Conservation (phyloP, 495 filamentous ascomycete species). For the Penicillium chermesinum region DNA sequence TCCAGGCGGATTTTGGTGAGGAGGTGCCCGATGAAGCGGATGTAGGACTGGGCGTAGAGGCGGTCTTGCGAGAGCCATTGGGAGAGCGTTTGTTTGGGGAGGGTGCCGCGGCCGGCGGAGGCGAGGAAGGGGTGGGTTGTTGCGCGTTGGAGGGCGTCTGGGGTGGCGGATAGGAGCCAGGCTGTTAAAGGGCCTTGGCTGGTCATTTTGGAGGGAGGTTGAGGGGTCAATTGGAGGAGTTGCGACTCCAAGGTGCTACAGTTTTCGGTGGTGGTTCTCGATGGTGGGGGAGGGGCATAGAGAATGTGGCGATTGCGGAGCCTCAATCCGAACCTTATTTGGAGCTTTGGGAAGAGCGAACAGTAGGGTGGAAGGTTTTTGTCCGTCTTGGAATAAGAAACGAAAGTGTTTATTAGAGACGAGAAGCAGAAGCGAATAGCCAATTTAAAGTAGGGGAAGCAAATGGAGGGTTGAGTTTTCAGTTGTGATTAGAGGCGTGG, state of each 20-base stretch:
- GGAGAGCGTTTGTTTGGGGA: conserved; percentile 51
- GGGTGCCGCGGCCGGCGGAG: conserved; percentile 57
- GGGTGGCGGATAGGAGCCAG: conserved; percentile 26
- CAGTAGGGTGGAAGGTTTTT: no score
- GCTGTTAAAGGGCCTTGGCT: conserved; percentile 26
- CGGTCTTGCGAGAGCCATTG: conserved; percentile 74
- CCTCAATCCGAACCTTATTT: not conserved
- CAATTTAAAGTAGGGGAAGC: no score
- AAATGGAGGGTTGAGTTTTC: no score
- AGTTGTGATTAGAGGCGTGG: no score
- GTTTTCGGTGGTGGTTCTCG: not conserved
- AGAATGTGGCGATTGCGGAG: conserved; percentile 4
- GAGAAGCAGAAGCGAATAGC: no score
- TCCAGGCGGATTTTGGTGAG: conserved; percentile 60
- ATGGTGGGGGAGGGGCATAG: not conserved
- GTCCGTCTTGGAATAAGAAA: no score
- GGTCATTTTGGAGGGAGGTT: conserved; percentile 13
- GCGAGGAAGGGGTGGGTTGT: conserved; percentile 66
- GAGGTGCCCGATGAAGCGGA: conserved; percentile 62
- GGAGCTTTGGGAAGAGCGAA: not conserved
- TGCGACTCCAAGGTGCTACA: not conserved
- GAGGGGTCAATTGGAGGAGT: not conserved
- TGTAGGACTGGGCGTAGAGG: conserved; percentile 67
- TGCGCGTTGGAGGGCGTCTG: conserved; percentile 43
- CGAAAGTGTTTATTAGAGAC: no score